Percentiles rank a stretch among this genome's conserved stretches.
phyloP scores from a whole-genome alignment of 331 rosid genomes.

The Quercus phellos region DNA sequence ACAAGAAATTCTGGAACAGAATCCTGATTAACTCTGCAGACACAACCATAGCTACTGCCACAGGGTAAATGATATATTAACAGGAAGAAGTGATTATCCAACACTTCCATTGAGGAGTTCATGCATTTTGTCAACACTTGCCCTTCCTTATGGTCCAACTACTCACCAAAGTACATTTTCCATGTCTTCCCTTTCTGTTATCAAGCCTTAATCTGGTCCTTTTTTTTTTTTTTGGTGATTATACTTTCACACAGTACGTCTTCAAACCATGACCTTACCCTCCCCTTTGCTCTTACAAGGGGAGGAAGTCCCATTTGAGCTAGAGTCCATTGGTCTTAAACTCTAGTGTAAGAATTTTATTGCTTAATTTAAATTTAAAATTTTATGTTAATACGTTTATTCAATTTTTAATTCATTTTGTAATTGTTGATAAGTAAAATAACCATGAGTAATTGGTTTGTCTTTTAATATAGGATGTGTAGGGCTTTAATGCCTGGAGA shows the following conservation, averaged over 20 bases:
- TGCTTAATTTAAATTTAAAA: neutral
- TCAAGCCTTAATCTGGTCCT: neutral
- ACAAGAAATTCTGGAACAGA: slow-evolving; percentile 1
- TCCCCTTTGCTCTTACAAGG: too few relatives aligned
- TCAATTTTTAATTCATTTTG: slow-evolving; percentile 4
- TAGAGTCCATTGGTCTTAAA: neutral
- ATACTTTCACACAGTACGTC: neutral
- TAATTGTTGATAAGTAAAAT: neutral
- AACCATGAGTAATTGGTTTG: slow-evolving; percentile 14
- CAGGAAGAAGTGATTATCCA: neutral
- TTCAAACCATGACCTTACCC: neutral
- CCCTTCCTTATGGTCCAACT: neutral
- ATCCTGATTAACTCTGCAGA: neutral
- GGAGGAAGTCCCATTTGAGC: too few relatives aligned
- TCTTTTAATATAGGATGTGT: slow-evolving; percentile 66
- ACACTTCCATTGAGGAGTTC: neutral
- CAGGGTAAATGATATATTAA: neutral
- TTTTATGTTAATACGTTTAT: slow-evolving; percentile 1
- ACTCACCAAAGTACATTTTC: neutral
- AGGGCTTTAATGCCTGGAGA: slow-evolving; percentile 93
- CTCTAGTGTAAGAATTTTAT: slow-evolving; percentile 6
- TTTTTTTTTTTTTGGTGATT: too few relatives aligned
- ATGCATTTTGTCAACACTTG: neutral
- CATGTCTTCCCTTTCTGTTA: neutral
- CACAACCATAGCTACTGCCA: neutral